Percentiles rank a stretch among this genome's conserved stretches.
phyloP scores from a whole-genome alignment of 140 eudicot species.

The Bidens hawaiensis region DNA sequence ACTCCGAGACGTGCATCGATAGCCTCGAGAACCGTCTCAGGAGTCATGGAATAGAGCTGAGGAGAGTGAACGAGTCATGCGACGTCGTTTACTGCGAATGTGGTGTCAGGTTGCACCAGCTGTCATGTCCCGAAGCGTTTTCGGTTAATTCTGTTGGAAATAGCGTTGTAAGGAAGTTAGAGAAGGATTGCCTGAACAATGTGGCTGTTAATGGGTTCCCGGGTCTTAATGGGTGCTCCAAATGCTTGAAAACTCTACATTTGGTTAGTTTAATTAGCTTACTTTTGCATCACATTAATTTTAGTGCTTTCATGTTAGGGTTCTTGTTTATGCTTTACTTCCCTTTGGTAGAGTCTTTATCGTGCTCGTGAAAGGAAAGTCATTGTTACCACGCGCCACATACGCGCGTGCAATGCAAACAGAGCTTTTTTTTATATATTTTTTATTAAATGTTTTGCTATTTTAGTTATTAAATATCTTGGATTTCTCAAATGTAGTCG shows the following conservation, averaged over 20 bases:
- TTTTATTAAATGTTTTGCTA: too few relatives aligned
- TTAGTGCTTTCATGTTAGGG: neutral
- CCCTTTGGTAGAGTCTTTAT: conserved; percentile 40
- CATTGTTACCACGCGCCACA: neutral
- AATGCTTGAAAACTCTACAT: conserved; percentile 63
- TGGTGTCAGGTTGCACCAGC: conserved; percentile 67
- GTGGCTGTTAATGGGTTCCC: neutral
- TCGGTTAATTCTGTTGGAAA: conserved; percentile 40
- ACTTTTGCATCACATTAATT: neutral
- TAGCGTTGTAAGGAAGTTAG: conserved; percentile 44
- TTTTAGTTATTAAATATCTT: too few relatives aligned
- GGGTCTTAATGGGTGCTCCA: conserved; percentile 57
- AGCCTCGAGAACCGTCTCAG: conserved; percentile 48
- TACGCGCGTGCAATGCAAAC: too few relatives aligned
- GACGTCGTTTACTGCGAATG: conserved; percentile 85
- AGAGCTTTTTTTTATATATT: too few relatives aligned
- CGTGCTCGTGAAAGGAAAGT: neutral
- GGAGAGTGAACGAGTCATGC: conserved; percentile 59
- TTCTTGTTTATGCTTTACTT: conserved; percentile 10
- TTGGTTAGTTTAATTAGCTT: conserved; percentile 44
- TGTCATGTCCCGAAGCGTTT: conserved; percentile 70
- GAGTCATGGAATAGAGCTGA: conserved; percentile 48
- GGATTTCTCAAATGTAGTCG: too few relatives aligned
- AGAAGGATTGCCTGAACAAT: conserved; percentile 51
- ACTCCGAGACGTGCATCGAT: conserved; percentile 82